Conservation (phyloP, 2,329 filamentous ascomycete genomes). For the Leptographium lundbergii region DNA sequence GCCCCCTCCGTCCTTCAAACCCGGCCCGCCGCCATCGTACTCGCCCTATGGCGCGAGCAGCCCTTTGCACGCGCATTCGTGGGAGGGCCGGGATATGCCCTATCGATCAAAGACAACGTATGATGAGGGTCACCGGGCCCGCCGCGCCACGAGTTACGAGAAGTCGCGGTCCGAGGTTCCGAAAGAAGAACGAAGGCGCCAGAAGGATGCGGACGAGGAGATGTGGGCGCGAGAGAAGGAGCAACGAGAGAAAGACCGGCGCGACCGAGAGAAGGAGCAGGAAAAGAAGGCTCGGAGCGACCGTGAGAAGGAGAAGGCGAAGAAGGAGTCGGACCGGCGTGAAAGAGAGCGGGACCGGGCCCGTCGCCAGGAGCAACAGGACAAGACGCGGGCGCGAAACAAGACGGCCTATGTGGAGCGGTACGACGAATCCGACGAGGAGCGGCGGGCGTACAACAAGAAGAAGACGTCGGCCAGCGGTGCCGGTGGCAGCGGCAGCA, state of each 20-base stretch:
- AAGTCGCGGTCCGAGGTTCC: conserved; percentile 13
- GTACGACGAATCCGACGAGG: conserved; percentile 15
- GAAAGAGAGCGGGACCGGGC: conserved; percentile 15
- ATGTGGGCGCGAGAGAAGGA: conserved; percentile 22
- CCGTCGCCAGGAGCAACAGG: conserved; percentile 17
- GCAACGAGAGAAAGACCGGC: conserved; percentile 17
- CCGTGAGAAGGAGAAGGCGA: conserved; percentile 16
- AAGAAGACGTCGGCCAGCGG: conserved; percentile 9
- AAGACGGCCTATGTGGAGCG: conserved; percentile 14
- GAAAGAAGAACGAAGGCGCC: conserved; percentile 17
- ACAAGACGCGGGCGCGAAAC: conserved; percentile 15
- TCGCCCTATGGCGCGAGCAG: conserved; percentile 22
- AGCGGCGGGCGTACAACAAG: conserved; percentile 14
- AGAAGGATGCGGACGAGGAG: conserved; percentile 18
- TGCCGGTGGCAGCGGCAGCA: conserved; percentile 4
- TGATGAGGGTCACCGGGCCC: conserved; percentile 28
- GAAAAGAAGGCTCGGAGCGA: conserved; percentile 14
- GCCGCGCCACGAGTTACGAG: conserved; percentile 34
- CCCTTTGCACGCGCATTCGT: conserved; percentile 27
- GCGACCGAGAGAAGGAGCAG: conserved; percentile 22
- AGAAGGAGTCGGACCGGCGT: conserved; percentile 18
- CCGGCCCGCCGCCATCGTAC: conserved; percentile 18
- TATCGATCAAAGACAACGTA: conserved; percentile 24
- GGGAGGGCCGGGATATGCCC: conserved; percentile 30
- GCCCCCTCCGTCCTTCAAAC: conserved; percentile 29